Conservation (phyloP, 768 basidiomycete species). For the Coprinopsis strossmayeri region DNA sequence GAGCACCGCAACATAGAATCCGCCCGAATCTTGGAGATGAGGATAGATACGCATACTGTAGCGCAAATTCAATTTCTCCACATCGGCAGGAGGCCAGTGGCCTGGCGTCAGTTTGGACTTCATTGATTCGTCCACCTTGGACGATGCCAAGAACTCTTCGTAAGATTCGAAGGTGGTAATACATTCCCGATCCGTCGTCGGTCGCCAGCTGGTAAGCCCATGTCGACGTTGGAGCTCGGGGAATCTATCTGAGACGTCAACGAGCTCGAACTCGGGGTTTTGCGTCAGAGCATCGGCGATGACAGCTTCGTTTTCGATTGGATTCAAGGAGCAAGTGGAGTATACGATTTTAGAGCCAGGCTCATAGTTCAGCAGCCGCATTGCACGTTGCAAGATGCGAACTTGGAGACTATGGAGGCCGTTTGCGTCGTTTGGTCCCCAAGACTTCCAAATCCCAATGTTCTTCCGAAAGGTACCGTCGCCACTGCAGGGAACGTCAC, state of each 20-base stretch:
- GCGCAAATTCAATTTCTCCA: slow-evolving; percentile 50
- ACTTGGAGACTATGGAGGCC: slow-evolving; percentile 88
- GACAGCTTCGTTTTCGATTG: slow-evolving; percentile 96
- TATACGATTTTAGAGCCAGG: slow-evolving; percentile 79
- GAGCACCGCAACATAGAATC: slow-evolving; percentile 94
- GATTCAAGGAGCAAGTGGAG: slow-evolving; percentile 96
- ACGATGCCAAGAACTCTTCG: slow-evolving; percentile 44
- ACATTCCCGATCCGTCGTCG: slow-evolving; percentile 53
- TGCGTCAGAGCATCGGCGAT: slow-evolving; percentile 74
- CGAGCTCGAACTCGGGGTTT: slow-evolving; percentile 68
- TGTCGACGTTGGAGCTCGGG: slow-evolving; percentile 69
- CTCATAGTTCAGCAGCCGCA: slow-evolving; percentile 77
- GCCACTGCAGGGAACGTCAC: slow-evolving; percentile 96
- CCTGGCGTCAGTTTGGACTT: slow-evolving; percentile 62
- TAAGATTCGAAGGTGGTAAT: slow-evolving; percentile 52
- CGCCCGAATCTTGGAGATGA: slow-evolving; percentile 93
- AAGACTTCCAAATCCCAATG: slow-evolving; percentile 87
- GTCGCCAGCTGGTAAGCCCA: slow-evolving; percentile 75
- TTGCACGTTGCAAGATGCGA: slow-evolving; percentile 87
- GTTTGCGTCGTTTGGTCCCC: slow-evolving; percentile 86
- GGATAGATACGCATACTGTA: slow-evolving; percentile 89
- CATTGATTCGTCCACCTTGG: slow-evolving; percentile 39
- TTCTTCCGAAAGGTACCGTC: slow-evolving; percentile 97
- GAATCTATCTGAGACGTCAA: slow-evolving; percentile 69
- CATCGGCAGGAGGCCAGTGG: slow-evolving; percentile 78